Base-by-base conservation (phyloP, 1,284 basidiomycete species). In the Ceratobasidium sp. region DNA sequence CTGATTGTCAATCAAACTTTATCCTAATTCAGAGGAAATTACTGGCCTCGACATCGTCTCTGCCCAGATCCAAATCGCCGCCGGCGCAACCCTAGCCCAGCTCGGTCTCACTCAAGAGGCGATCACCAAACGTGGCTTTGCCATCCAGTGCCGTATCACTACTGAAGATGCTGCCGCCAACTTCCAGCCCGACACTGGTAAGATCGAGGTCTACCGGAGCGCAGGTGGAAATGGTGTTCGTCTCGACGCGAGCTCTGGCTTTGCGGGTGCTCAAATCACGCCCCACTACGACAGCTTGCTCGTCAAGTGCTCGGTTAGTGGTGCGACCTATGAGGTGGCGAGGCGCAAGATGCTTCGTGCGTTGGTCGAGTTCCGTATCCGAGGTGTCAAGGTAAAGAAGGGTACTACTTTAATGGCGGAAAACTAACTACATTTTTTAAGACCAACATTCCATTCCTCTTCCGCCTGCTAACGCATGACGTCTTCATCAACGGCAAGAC, bases 401-500 rank as follows among this genome's bases (percentile, higher is more conserved):
- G 14, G 61, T 61, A 18, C 72, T 21, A 62, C 70, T 64, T 18
- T 4, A 44, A 38, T 33, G 58, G 36, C 25, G 28, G 46, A 9
- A 51, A 18, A 42, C 62, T 64, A 25, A 58, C n/a, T 61, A n/a
- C 4, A 23, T 42, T 59, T 76, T 54, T n/a, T 16, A 76, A 94
- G 92, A 98, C 95, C 77, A 99, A 99, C 83, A 99, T 99, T 77
- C 97, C 97, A 36, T 99, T 99, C 92, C 84, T 99, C 77, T 97
- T 99, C 88, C 92, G 96, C 75, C 88, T 99, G 33, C 84, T 99
- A 76, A 98, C 96, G n/a, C 95, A 99, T 82, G 95, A 96, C 77
- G 88, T 96, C 76, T 99, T 98, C 83, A 92, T 98, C 77, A 91
- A 88, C 53, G 95, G 95, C 75, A 92, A 94, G 84, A 98, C 97